Evolutionary conservation across 2,329 filamentous ascomycete genomes (phyloP).

Genomic region (Septoria petroselini): DNA sequence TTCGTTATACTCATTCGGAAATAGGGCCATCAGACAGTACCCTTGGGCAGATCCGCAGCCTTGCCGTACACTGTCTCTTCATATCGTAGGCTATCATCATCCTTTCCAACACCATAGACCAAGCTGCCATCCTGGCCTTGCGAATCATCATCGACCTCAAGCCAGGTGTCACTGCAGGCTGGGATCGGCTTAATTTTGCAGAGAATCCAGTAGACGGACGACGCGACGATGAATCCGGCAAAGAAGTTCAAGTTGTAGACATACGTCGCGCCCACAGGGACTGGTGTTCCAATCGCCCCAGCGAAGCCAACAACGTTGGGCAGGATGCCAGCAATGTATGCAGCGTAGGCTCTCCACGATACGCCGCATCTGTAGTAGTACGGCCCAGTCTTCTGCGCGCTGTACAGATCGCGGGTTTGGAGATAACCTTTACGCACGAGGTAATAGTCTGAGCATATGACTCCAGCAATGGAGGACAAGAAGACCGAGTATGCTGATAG

Average conservation of each 20-base stretch:
- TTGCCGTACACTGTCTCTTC: constrained; percentile 14
- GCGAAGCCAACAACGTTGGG: constrained; percentile 57
- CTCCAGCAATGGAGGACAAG: constrained; percentile 60
- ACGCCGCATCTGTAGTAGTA: constrained; percentile 53
- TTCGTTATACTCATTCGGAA: constrained; percentile 40
- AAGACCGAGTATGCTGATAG: constrained; percentile 60
- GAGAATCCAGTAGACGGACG: constrained; percentile 64
- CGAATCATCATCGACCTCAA: constrained; percentile 68
- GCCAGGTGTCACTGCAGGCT: constrained; percentile 71
- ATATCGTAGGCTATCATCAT: constrained; percentile 18
- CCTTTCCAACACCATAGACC: constrained; percentile 31
- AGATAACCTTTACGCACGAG: constrained; percentile 46
- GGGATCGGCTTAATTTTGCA: constrained; percentile 69
- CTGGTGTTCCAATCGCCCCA: constrained; percentile 46
- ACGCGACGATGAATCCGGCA: constrained; percentile 71
- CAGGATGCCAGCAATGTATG: constrained; percentile 57
- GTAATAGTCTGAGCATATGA: constrained; percentile 61
- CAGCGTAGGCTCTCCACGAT: constrained; percentile 58
- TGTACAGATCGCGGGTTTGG: constrained; percentile 40
- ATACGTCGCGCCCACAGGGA: constrained; percentile 76
- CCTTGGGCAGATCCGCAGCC: constrained; percentile 18
- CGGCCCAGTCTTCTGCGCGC: constrained; percentile 49
- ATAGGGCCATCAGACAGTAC: background rate
- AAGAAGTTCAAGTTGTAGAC: constrained; percentile 94
- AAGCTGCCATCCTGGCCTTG: constrained; percentile 32